Evolutionary conservation across 2,329 filamentous ascomycete genomes (phyloP), one percentile per base, ranked within the genome.

Genomic region (Bretziella fagacearum): DNA sequence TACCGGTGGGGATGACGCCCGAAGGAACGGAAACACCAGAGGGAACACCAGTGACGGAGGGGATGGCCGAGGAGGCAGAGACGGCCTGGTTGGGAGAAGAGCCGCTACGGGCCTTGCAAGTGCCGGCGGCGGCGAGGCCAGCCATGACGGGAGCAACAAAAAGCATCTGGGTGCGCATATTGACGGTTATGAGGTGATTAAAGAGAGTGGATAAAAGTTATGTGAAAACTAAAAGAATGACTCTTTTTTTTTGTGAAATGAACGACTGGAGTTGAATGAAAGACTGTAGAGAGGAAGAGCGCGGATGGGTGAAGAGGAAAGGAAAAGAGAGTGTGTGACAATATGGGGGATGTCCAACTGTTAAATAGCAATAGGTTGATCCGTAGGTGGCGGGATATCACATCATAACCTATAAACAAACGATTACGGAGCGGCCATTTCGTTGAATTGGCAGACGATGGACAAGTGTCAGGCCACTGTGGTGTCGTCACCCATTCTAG

Each of bases 131-230:
- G 26, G 47, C 42, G 5, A 45, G 20, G n/a, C 47, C 35, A 26
- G 47, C 47, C 47, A 49, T 46, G 13, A 49, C 47, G 22, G 47
- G 47, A 11, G 48, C 36, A 6, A 50, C 35, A 6, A 50, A 17
- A 26, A 48, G 33, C 46, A 46, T 46, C 23, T 50, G 44, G 22
- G 48, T 22, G 44, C 44, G 48, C 52, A 53, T 53, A 3, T 33
- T 50, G 26, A 30, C n/a, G n/a, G n/a, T n/a, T n/a, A 27, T 42
- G 22, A 42, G 15, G 22, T 10, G 4, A 15, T 39, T 3, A 39
- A 39, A 6, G 39, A 20, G 23, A 29, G 40, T 18, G 40, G 8
- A 25, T 17, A 7, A n/a, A 15, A 37, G 13, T 37, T 10, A 37
- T n/a, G 17, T 10, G n/a, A 30, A 30, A 30, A 30, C 10, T 39